Percentiles rank a stretch among this genome's conserved stretches.
These are phyloP conservation scores for Hippophae rhamnoides DNA, from an alignment of 306 rosid species.

Conservation along the genomic window DNA sequence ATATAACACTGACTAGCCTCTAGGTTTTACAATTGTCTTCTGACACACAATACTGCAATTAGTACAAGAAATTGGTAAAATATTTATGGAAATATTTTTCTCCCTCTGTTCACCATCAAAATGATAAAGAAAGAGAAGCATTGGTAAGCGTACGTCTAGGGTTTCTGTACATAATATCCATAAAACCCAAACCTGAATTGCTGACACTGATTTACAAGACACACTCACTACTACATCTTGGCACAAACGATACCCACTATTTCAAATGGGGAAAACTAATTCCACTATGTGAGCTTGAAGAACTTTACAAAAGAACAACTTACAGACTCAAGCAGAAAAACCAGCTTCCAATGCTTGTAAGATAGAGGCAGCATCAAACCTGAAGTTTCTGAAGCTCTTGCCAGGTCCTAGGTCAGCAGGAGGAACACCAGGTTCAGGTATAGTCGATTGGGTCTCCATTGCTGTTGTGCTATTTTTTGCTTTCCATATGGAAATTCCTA, in stretches of 20 bases:
- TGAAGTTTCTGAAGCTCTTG: slow-evolving; percentile 68
- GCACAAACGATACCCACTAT: neutral
- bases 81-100: no score
- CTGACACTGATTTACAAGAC: slow-evolving; percentile 26
- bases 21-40: no score
- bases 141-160: neutral
- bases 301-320: slow-evolving; percentile 29
- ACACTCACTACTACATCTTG: neutral
- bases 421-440: slow-evolving; percentile 45
- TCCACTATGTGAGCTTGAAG: slow-evolving; percentile 15
- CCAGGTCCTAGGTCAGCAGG: slow-evolving; percentile 43
- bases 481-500: slow-evolving; percentile 76
- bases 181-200: slow-evolving; percentile 29
- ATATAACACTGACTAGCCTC: no score
- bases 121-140: no score
- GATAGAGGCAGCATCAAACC: slow-evolving; percentile 49
- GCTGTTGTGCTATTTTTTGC: slow-evolving; percentile 47
- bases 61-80: no score
- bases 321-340: slow-evolving; percentile 37
- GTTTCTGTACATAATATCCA: slow-evolving; percentile 49
- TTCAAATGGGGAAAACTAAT: slow-evolving; percentile 15
- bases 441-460: slow-evolving; percentile 48
- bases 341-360: slow-evolving; percentile 67
- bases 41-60: no score
- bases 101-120: no score